phyloP scores from a whole-genome alignment of 1,139 yeast species.

The Yamadazyma mexicana region DNA sequence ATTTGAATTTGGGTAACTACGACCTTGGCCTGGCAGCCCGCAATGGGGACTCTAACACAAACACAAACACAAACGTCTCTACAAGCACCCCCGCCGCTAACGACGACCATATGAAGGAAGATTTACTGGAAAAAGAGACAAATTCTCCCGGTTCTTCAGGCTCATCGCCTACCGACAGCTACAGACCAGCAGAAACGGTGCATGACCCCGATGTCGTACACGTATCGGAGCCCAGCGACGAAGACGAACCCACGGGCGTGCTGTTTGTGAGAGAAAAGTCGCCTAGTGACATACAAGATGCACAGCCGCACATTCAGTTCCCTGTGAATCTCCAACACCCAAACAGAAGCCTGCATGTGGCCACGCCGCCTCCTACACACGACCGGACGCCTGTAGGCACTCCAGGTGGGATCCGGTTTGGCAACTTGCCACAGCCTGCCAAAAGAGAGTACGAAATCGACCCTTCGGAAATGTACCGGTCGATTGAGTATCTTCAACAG shows the following conservation, averaged over 20 bases:
- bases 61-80: conserved; percentile 11
- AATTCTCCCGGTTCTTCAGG: not conserved
- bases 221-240: conserved; percentile 42
- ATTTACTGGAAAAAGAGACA: not conserved
- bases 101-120: not conserved
- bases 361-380: conserved; percentile 3
- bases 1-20: conserved; percentile 22
- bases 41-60: not conserved
- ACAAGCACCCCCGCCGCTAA: no score
- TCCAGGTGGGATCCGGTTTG: conserved; percentile 34
- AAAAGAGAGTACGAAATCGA: conserved; percentile 53
- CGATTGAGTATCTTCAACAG: conserved; percentile 73
- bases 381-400: conserved; percentile 3
- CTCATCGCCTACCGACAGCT: not conserved
- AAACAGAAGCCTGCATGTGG: not conserved
- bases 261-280: not conserved
- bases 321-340: conserved; percentile 2
- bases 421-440: conserved; percentile 39
- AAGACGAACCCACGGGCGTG: conserved; percentile 14
- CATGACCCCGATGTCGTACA: conserved; percentile 23
- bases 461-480: conserved; percentile 82
- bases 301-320: conserved; percentile 6
- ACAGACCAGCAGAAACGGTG: no score
- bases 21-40: no score
- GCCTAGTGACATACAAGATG: not conserved